phyloP scores from a whole-genome alignment of 495 filamentous ascomycete genomes.

The Podospora sp. region DNA sequence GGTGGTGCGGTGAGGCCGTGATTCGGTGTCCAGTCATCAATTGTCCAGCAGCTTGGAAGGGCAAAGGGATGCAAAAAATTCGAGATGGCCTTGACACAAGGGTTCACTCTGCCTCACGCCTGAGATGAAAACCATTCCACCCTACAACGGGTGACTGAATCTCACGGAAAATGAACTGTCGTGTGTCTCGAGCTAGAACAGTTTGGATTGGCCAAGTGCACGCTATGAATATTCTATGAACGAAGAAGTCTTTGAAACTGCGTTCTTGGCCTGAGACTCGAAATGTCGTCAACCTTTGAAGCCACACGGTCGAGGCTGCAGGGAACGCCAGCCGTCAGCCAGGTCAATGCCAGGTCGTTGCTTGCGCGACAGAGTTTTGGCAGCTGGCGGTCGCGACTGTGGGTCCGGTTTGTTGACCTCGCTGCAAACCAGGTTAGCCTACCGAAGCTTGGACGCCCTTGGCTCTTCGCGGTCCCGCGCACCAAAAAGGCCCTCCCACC shows the following conservation, averaged over 20 bases:
- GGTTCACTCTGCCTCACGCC: background rate
- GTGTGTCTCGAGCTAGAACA: background rate
- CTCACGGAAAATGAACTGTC: background rate
- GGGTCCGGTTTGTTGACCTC: constrained; percentile 38
- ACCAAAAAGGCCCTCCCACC: constrained; percentile 15
- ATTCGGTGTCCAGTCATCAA: background rate
- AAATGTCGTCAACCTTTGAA: background rate
- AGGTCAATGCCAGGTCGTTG: constrained; percentile 31
- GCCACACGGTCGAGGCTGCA: background rate
- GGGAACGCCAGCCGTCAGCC: background rate
- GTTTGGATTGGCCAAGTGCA: background rate
- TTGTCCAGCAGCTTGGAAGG: background rate
- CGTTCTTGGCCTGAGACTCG: background rate
- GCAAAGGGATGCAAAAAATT: background rate
- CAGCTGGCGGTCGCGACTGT: constrained; percentile 37
- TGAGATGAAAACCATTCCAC: background rate
- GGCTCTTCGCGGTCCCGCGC: constrained; percentile 19
- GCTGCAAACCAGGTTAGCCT: constrained; percentile 34
- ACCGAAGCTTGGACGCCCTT: constrained; percentile 28
- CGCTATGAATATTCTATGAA: background rate
- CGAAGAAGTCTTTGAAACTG: background rate
- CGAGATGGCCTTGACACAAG: background rate
- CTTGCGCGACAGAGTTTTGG: constrained; percentile 30
- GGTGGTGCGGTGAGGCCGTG: background rate
- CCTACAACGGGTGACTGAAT: background rate